These are phyloP conservation scores for Linum tenue DNA, from an alignment of 345 rosid genomes.

Conservation along the genomic window DNA sequence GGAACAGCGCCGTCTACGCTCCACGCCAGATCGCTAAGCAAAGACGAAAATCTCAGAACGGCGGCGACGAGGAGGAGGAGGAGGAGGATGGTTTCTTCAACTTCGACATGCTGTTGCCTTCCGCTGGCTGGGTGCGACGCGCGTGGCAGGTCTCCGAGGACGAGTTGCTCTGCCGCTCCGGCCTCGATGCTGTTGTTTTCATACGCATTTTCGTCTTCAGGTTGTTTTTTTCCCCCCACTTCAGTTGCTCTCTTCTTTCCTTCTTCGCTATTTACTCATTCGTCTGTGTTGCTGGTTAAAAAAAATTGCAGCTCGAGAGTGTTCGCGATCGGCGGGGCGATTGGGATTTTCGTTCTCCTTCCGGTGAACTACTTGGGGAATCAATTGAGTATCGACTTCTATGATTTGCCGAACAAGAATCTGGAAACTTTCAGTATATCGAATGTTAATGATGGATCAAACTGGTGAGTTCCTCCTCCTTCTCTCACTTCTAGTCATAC, in stretches of 20 bases:
- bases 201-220: slow-evolving; percentile 64
- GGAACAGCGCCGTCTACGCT: slow-evolving; percentile 46
- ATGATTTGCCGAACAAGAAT: slow-evolving; percentile 53
- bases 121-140: slow-evolving; percentile 69
- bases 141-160: slow-evolving; percentile 68
- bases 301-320: slow-evolving; percentile 48
- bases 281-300: background rate
- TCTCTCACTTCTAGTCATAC: background rate
- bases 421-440: slow-evolving; percentile 78
- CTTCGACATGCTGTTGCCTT: slow-evolving; percentile 63
- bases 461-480: slow-evolving; percentile 33
- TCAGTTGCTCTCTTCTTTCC: background rate
- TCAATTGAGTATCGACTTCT: slow-evolving; percentile 48
- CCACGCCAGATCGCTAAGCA: slow-evolving; percentile 46
- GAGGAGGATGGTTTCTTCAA: slow-evolving; percentile 25
- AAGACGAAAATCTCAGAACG: slow-evolving; percentile 18
- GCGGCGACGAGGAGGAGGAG: background rate
- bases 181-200: slow-evolving; percentile 75
- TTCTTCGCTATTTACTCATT: background rate
- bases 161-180: slow-evolving; percentile 44
- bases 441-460: slow-evolving; percentile 75
- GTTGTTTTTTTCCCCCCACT: slow-evolving; percentile 17
- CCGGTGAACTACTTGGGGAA: slow-evolving; percentile 76
- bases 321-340: slow-evolving; percentile 48
- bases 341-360: slow-evolving; percentile 68